Base-by-base conservation (phyloP, 345 rosid genomes). In the Linum lewisii region DNA sequence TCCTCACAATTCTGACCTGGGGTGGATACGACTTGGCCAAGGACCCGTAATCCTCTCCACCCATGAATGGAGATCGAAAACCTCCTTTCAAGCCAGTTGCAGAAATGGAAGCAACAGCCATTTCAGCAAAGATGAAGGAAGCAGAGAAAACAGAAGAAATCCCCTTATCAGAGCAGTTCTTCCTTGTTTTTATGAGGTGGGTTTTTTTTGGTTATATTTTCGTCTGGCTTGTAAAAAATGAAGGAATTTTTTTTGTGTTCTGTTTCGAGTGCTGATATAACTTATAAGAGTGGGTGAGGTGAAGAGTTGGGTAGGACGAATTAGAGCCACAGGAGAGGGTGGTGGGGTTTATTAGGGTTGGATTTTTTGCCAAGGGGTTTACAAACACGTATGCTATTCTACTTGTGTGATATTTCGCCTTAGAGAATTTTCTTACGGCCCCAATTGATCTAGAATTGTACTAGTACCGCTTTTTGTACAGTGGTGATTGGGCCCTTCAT, bases 11-110 rank as follows among this genome's bases (percentile, higher is more conserved):
- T 49, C 77, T 66, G 3, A 82, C 85, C 19, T 42, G 63, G 3
- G 53, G 74, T 0, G 80, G 80, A 36, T 74, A 67, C 1, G 82
- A 63, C 70, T 69, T 82, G 1, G 54, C 59, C 54, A 82, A 52
- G 68, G 64, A 20, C 26, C 34, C 60, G 63, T 73, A 69, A n/a
- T 82, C 87, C 3, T 85, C 87, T 2, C 90, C 90, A 21, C 58
- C 56, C 29, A 80, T 75, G 66, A 82, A 80, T 11, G 95, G 73
- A 26, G 74, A 66, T 24, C 72, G 61, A 6, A 75, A 55, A 38
- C 68, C 65, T 70, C 73, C 79, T 65, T 74, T 67, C 50, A 75
- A 60, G 70, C 73, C 74, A 54, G 72, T 68, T 22, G 84, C 86
- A 18, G 81, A 77, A 36, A 86, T 66, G 9, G 95, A 79, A 64